phyloP scores from a whole-genome alignment of 2,329 filamentous ascomycete genomes.

The Cylindrodendrum hubeiense region DNA sequence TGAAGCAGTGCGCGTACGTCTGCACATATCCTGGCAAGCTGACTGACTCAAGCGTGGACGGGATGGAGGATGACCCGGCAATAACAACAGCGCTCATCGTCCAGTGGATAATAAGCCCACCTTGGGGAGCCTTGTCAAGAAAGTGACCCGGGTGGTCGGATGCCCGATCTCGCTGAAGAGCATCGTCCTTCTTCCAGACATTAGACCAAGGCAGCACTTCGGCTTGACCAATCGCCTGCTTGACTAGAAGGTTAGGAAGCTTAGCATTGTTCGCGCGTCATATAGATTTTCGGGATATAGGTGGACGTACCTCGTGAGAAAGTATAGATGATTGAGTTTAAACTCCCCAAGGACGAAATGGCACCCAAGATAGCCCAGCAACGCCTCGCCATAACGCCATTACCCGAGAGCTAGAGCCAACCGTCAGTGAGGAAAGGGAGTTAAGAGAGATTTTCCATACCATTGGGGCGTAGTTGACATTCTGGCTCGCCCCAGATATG shows the following conservation, averaged over 20 bases:
- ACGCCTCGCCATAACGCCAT: background rate
- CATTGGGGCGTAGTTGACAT: constrained; percentile 7
- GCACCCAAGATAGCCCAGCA: constrained; percentile 9
- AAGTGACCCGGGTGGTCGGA: background rate
- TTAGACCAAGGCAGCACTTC: constrained; percentile 12
- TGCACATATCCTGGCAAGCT: constrained; percentile 16
- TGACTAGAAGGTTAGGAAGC: background rate
- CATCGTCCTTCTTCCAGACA: constrained; percentile 6
- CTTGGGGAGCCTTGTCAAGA: constrained; percentile 2
- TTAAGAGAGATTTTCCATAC: background rate
- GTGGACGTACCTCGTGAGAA: constrained; percentile 10
- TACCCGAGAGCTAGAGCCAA: background rate
- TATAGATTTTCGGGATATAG: too few relatives aligned
- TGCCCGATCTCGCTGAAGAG: background rate
- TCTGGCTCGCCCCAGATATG: background rate
- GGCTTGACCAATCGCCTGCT: constrained; percentile 7
- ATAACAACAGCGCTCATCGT: constrained; percentile 1
- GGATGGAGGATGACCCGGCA: background rate
- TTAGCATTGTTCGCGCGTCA: background rate
- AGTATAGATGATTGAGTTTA: constrained; percentile 16
- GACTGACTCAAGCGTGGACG: background rate
- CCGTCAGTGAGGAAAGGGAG: background rate
- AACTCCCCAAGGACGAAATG: constrained; percentile 9
- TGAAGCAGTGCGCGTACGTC: constrained; percentile 11
- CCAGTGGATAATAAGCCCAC: constrained; percentile 7